Conservation (phyloP, 306 rosid species). For the Glycine latifolia region DNA sequence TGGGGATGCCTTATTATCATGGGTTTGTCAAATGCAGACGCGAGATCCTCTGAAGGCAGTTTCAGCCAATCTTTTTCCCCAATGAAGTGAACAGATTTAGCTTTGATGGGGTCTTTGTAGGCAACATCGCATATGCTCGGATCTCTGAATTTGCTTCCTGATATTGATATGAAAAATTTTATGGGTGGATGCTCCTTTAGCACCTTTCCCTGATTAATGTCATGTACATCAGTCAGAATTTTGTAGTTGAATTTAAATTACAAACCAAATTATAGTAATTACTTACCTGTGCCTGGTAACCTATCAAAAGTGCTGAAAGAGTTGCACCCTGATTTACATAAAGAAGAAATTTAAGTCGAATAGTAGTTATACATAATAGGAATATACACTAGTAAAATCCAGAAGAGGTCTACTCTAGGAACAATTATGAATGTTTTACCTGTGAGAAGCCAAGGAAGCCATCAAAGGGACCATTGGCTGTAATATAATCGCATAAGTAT, state of each 20-base stretch:
- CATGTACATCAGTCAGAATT: slow-evolving; percentile 29
- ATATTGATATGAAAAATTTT: slow-evolving; percentile 70
- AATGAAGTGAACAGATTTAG: slow-evolving; percentile 78
- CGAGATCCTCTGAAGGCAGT: slow-evolving; percentile 77
- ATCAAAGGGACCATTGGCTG: slow-evolving; percentile 81
- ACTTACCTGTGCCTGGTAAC: slow-evolving; percentile 78
- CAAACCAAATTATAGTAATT: slow-evolving; percentile 11
- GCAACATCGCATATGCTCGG: slow-evolving; percentile 79
- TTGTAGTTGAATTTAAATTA: slow-evolving; percentile 7
- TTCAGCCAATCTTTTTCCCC: slow-evolving; percentile 92
- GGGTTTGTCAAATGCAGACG: slow-evolving; percentile 70
- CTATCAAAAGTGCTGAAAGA: slow-evolving; percentile 72
- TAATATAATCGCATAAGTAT: slow-evolving; percentile 76
- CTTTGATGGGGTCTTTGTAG: slow-evolving; percentile 71
- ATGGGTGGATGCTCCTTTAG: slow-evolving; percentile 82
- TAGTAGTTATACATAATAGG: background rate
- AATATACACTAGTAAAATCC: background rate
- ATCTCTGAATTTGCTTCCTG: slow-evolving; percentile 86
- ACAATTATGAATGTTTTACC: slow-evolving; percentile 51
- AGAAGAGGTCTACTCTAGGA: background rate
- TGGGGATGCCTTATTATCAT: slow-evolving; percentile 83
- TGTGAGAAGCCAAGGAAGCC: slow-evolving; percentile 86
- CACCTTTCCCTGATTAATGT: slow-evolving; percentile 73
- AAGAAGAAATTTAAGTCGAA: slow-evolving; percentile 13
- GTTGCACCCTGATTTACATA: slow-evolving; percentile 68